These are phyloP conservation scores for Linum lewisii DNA, from an alignment of 345 rosid genomes.

Conservation along the genomic window DNA sequence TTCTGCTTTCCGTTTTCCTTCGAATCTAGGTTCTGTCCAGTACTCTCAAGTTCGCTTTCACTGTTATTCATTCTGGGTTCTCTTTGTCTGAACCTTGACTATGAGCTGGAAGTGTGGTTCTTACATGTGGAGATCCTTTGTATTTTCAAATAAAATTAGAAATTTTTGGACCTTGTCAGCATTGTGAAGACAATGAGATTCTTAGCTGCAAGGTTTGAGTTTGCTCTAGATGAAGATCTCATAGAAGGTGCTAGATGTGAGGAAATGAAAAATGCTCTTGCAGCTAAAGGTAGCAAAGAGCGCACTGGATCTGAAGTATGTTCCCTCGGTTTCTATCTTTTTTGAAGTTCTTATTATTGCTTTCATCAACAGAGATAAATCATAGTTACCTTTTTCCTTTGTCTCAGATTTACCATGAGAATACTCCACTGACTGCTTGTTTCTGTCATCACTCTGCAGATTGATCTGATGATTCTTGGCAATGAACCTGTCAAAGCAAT, in stretches of 20 bases:
- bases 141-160: no score
- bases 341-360: not conserved
- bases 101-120: not conserved
- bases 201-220: no score
- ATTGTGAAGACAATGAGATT: no score
- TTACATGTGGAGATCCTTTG: no score
- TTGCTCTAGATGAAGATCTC: conserved; percentile 68
- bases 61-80: conserved; percentile 3
- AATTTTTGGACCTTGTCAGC: no score
- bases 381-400: not conserved
- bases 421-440: conserved; percentile 10
- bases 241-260: conserved; percentile 62
- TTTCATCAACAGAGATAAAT: no score
- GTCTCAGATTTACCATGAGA: not conserved
- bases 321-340: conserved; percentile 11
- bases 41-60: no score
- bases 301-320: conserved; percentile 85
- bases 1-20: no score
- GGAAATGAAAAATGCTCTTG: conserved; percentile 77
- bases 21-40: no score
- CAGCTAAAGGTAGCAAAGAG: conserved; percentile 80
- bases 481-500: conserved; percentile 73
- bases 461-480: conserved; percentile 80
- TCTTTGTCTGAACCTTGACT: not conserved
- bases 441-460: conserved; percentile 36